Evolutionary conservation across 805 yeast species (phyloP).

Genomic region (Torulaspora franciscae): DNA sequence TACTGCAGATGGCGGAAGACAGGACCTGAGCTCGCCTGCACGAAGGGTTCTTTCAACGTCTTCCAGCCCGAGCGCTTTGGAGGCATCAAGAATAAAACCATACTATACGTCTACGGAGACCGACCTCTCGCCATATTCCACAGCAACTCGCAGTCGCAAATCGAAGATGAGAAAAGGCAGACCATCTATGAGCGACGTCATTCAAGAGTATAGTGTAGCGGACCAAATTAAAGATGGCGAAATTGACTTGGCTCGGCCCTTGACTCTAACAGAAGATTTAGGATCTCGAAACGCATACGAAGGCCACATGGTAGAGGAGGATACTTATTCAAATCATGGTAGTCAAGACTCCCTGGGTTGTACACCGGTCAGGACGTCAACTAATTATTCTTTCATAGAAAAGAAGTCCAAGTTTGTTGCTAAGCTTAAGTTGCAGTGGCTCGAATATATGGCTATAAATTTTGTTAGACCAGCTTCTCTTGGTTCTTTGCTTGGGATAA

Average conservation of each 20-base stretch:
- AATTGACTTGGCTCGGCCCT: conserved; percentile 31
- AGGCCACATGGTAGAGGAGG: conserved; percentile 7
- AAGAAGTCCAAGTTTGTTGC: conserved; percentile 22
- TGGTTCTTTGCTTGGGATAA: conserved; percentile 59
- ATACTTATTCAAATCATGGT: neutral
- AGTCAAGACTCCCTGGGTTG: neutral
- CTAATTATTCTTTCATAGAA: neutral
- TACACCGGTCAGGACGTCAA: neutral
- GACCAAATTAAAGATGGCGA: conserved; percentile 30
- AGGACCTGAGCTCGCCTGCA: neutral
- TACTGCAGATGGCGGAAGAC: neutral
- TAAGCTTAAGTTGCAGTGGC: conserved; percentile 33
- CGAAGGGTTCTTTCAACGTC: conserved; percentile 3
- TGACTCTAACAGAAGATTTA: conserved; percentile 30
- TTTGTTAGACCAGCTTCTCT: conserved; percentile 68
- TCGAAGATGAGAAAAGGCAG: conserved; percentile 7
- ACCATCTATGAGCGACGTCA: conserved; percentile 39
- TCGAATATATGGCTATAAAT: conserved; percentile 42
- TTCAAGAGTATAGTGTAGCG: conserved; percentile 39
- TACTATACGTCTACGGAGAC: conserved; percentile 1
- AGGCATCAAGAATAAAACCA: conserved; percentile 23
- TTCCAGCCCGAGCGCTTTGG: conserved; percentile 16
- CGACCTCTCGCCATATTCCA: neutral
- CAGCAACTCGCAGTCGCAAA: neutral
- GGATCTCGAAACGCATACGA: conserved; percentile 23